Evolutionary conservation across 495 filamentous ascomycete species (phyloP), one percentile per base, ranked within the genome.

Genomic region (Pyronema omphalodes): DNA sequence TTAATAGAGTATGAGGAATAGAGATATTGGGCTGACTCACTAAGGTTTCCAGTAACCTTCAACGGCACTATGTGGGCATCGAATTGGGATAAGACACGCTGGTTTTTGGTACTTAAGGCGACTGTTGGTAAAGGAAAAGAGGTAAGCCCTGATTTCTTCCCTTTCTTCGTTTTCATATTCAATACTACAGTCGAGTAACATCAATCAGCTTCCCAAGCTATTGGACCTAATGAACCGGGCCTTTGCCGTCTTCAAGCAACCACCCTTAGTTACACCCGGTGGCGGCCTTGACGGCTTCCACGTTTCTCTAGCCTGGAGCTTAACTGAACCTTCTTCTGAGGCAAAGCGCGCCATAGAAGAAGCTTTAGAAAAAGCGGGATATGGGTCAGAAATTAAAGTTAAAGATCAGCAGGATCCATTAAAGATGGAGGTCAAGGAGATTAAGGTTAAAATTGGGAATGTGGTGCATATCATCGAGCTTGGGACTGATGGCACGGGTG

Each of bases 371-470:
- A 15, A 36, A 51, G 50, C 40, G 48, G 37, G 52, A 59, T 9
- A 74, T 67, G 6, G 60, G 66, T 9, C 55, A 51, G 1, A 56
- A 46, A 53, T 55, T 59, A 9, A 48, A 9, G 55, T 56, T 15
- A 48, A 46, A 15, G 57, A 56, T 7, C 59, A 52, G 0, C 45
- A 55, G 12, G 7, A 5, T 12, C 51, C 53, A 7, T 58, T 75
- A 43, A 54, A 54, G 6, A 60, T 82, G 18, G 55, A 44, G 3
- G 72, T 81, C 17, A 58, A 68, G 9, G 71, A 68, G 1, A 62
- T 85, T 54, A 93, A 89, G 70, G 77, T 71, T 15, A 91, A 87
- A 69, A 77, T 88, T 63, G 87, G 86, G 3, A 89, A 88, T 58
- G 67, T 74, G 14, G 75, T 88, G 35, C 53, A 66, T 48, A 40